Conservation (phyloP, 2,329 filamentous ascomycete species). For the Penicillium sp. region DNA sequence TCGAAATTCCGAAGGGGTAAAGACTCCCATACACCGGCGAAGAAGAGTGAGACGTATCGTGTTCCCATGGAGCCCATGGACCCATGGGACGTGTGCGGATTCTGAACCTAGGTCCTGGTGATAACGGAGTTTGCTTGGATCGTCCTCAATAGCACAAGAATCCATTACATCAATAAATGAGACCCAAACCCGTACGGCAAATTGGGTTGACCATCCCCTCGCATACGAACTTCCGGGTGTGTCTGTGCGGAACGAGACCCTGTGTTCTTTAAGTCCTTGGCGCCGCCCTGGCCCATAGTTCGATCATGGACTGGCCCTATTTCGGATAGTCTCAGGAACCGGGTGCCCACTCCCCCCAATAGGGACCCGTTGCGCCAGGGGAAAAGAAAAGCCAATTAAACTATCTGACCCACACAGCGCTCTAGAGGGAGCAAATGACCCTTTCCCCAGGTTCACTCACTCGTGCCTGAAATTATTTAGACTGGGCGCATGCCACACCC, state of each 20-base stretch:
- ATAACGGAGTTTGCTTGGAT: background rate
- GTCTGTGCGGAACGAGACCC: constrained; percentile 13
- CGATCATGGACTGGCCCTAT: constrained; percentile 17
- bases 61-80: background rate
- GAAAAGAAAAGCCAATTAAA: constrained; percentile 10
- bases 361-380: background rate
- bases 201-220: constrained; percentile 1
- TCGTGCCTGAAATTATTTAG: constrained; percentile 16
- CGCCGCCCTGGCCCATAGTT: constrained; percentile 16
- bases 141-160: background rate
- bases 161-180: background rate
- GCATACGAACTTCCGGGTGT: background rate
- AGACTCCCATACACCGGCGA: background rate
- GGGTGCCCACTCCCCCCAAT: constrained; percentile 14
- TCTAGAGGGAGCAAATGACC: constrained; percentile 2
- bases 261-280: constrained; percentile 6
- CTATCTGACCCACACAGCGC: background rate
- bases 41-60: background rate
- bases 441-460: constrained; percentile 9
- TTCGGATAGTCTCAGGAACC: constrained; percentile 19
- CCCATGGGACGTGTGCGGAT: background rate
- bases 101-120: background rate
- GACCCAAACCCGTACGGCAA: background rate
- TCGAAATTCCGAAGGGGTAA: constrained; percentile 2
- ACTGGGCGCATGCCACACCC: constrained; percentile 18